Evolutionary conservation across 306 rosid genomes (phyloP).

Genomic region (Quercus ilex): DNA sequence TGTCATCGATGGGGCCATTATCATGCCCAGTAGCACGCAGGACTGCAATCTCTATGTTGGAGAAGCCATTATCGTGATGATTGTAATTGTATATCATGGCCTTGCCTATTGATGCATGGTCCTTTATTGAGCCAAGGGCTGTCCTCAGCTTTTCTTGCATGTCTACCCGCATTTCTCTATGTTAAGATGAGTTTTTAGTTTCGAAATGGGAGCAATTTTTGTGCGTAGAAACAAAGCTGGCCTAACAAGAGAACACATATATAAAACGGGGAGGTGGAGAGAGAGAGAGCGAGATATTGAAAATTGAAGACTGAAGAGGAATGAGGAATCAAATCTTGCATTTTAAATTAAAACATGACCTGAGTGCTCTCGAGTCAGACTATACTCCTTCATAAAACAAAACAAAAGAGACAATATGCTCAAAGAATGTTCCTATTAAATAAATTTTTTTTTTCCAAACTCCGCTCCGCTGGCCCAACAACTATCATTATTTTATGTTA

Average conservation of each 20-base stretch:
- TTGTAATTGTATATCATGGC: conserved; percentile 47
- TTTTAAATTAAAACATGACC: conserved; percentile 26
- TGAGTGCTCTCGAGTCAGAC: background rate
- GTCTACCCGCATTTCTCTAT: conserved; percentile 38
- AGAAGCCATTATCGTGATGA: conserved; percentile 36
- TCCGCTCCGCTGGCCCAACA: conserved; percentile 26
- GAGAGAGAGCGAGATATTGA: background rate
- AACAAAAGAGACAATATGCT: conserved; percentile 15
- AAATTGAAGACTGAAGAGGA: background rate
- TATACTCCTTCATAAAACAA: background rate
- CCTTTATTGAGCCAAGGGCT: conserved; percentile 52
- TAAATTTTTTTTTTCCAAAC: background rate
- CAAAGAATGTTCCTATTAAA: conserved; percentile 31
- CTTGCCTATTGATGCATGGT: conserved; percentile 59
- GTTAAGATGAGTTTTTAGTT: conserved; percentile 1
- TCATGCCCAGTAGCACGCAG: conserved; percentile 54
- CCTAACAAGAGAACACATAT: conserved; percentile 18
- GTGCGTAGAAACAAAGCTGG: conserved; percentile 26
- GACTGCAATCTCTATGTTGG: conserved; percentile 55
- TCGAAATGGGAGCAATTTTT: conserved; percentile 20
- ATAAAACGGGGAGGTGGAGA: conserved; percentile 30
- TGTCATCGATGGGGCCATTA: conserved; percentile 52
- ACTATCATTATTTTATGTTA: conserved; percentile 10
- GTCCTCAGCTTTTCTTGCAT: conserved; percentile 43
- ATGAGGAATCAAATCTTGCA: conserved; percentile 44